phyloP scores from a whole-genome alignment of 176 grass and related monocot species.

The Oryza meridionalis region DNA sequence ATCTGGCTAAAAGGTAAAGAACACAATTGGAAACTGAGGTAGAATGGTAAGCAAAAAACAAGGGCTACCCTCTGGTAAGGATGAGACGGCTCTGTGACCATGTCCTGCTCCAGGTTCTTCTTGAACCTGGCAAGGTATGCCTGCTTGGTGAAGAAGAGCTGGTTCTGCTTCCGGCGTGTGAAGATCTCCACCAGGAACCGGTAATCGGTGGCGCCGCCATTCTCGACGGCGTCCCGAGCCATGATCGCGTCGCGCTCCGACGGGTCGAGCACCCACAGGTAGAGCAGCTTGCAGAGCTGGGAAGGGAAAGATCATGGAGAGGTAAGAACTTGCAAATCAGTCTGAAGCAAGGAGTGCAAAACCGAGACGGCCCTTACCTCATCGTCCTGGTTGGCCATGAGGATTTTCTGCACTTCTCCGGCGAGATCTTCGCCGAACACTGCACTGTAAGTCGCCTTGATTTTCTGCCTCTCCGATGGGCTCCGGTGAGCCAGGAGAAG shows the following conservation, averaged over 20 bases:
- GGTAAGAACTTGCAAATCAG: not conserved
- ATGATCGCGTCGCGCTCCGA: slow-evolving; percentile 72
- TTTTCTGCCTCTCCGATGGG: slow-evolving; percentile 60
- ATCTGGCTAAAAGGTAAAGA: not conserved
- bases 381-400: slow-evolving; percentile 45
- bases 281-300: slow-evolving; percentile 70
- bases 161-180: slow-evolving; percentile 76
- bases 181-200: slow-evolving; percentile 75
- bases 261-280: slow-evolving; percentile 85
- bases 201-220: slow-evolving; percentile 47
- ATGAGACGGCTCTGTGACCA: slow-evolving; percentile 62
- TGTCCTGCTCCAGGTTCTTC: slow-evolving; percentile 86
- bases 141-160: slow-evolving; percentile 98
- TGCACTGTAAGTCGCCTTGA: slow-evolving; percentile 64
- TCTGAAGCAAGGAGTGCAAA: slow-evolving; percentile 1
- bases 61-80: slow-evolving; percentile 64
- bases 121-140: slow-evolving; percentile 67
- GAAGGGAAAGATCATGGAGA: not conserved
- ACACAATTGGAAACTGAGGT: slow-evolving; percentile 2
- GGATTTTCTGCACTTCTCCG: slow-evolving; percentile 32
- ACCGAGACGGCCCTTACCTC: slow-evolving; percentile 49
- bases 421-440: slow-evolving; percentile 69
- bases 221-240: slow-evolving; percentile 57
- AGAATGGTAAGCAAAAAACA: not conserved
- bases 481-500: slow-evolving; percentile 56